A percentile compares a stretch with the other conserved stretches of the same genome.
These are phyloP conservation scores for Alloteropsis semialata DNA, from an alignment of 176 grass and related monocot genomes.

Conservation along the genomic window DNA sequence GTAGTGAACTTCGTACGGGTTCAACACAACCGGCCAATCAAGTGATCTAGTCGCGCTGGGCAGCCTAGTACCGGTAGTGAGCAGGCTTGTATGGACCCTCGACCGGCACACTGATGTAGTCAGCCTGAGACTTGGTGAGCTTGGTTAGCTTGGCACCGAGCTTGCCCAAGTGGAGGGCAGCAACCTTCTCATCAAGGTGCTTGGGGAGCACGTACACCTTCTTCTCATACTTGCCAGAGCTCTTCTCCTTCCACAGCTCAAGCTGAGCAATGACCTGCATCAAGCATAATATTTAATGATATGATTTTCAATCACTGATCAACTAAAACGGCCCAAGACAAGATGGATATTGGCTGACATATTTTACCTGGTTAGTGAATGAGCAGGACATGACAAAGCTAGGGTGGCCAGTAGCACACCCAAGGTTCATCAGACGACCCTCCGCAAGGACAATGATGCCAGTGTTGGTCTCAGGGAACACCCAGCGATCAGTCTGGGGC, in stretches of 20 bases:
- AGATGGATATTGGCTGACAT: neutral
- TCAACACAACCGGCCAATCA: neutral
- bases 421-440: constrained; percentile 97
- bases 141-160: constrained; percentile 89
- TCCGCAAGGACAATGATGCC: constrained; percentile 96
- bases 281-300: neutral
- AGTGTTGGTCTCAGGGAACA: constrained; percentile 83
- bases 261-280: constrained; percentile 91
- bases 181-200: constrained; percentile 98
- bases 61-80: constrained; percentile 76
- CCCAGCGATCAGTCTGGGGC: constrained; percentile 97
- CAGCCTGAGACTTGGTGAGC: constrained; percentile 64
- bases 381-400: constrained; percentile 99
- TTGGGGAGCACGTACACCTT: constrained; percentile 97
- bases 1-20: neutral
- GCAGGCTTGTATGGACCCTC: constrained; percentile 90
- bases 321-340: too few relatives aligned
- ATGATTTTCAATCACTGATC: neutral
- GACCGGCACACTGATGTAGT: constrained; percentile 70
- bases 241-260: constrained; percentile 94
- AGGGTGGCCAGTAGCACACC: constrained; percentile 90
- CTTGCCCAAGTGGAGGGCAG: constrained; percentile 85
- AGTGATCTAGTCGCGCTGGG: constrained; percentile 13
- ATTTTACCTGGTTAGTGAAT: constrained; percentile 93
- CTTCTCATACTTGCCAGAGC: constrained; percentile 87